phyloP scores from a whole-genome alignment of 1,139 yeast species.

The Yamadazyma friedrichii region DNA sequence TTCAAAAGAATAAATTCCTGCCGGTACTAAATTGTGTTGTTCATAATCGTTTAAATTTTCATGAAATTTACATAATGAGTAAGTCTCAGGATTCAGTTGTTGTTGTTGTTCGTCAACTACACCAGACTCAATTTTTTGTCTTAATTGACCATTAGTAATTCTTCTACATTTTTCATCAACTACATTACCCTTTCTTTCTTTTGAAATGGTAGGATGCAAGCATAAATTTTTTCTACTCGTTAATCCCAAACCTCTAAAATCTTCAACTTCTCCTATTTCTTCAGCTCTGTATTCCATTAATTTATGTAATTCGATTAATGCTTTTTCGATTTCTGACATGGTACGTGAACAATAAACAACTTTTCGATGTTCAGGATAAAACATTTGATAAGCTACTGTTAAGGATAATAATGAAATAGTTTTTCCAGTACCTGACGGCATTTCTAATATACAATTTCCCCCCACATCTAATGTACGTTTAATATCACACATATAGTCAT shows the following conservation, averaged over 20 bases:
- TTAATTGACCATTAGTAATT: conserved; percentile 88
- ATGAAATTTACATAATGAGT: conserved; percentile 68
- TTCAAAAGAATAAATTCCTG: conserved; percentile 94
- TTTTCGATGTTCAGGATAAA: conserved; percentile 91
- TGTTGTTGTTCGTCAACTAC: conserved; percentile 58
- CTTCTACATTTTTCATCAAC: conserved; percentile 97
- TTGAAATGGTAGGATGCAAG: conserved; percentile 81
- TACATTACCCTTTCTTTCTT: conserved; percentile 87
- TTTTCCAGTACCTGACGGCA: conserved; percentile 99
- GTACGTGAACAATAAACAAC: conserved; percentile 98
- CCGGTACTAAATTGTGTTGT: conserved; percentile 83
- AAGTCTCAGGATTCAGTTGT: conserved; percentile 31
- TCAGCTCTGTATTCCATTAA: conserved; percentile 83
- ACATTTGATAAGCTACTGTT: conserved; percentile 94
- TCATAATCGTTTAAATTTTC: conserved; percentile 84
- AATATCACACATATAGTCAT: conserved; percentile 95
- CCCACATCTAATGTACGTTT: conserved; percentile 93
- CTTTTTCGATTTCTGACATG: conserved; percentile 98
- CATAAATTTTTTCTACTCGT: conserved; percentile 94
- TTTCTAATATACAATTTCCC: conserved; percentile 95
- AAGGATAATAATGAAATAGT: conserved; percentile 87
- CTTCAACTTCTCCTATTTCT: conserved; percentile 82
- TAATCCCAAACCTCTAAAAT: conserved; percentile 89
- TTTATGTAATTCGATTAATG: conserved; percentile 85
- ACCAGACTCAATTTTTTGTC: conserved; percentile 56